Base-by-base conservation (phyloP, 139 green algal species). In the Gonium pectorale region DNA sequence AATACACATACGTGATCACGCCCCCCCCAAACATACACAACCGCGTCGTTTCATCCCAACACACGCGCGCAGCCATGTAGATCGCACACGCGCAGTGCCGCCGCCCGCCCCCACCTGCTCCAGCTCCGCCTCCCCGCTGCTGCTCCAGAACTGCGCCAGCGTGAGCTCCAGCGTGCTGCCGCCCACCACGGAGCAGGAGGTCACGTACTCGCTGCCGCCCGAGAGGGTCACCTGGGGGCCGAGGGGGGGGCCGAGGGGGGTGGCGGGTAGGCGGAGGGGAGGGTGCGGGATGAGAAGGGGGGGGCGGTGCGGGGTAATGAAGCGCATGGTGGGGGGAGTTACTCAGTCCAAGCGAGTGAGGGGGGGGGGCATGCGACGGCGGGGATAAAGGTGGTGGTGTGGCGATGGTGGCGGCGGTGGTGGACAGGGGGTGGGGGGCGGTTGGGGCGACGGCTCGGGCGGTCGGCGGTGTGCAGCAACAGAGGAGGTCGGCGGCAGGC, bases 141-240 rank as follows among this genome's bases (percentile, higher is more conserved):
- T 91, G 85, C 74, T 94, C 96, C 96, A 98, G 67, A 95, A 95
- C 72, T 84, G 83, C 29, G 91, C 93, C 49, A 98, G 54, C 0
- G 95, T 97, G 11, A 98, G 49, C 90, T 98, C 96, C 68, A 98
- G 84, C 0, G 94, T 97, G 64, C 67, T 46, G 19, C 91, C 93
- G 0, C 59, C 83, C 1, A 88, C 71, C 54, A 97, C 94, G 13
- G 49, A 29, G 37, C 92, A 87, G 29, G 31, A 52, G 29, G 86
- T 78, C 1, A 71, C 68, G 54, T 81, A 90, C 68, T 93, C 86
- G 29, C 79, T 85, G 49, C 89, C 86, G 27, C 83, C 79, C 2
- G 84, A 89, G 38, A 94, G 80, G 9, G 85, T 87, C 8, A 89
- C 79, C 56, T 86, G 81, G 49, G 59, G 52, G 44, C 54, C 27